These are phyloP conservation scores for Escallonia herrerae DNA, from an alignment of 129 eudicot species.

Conservation along the genomic window DNA sequence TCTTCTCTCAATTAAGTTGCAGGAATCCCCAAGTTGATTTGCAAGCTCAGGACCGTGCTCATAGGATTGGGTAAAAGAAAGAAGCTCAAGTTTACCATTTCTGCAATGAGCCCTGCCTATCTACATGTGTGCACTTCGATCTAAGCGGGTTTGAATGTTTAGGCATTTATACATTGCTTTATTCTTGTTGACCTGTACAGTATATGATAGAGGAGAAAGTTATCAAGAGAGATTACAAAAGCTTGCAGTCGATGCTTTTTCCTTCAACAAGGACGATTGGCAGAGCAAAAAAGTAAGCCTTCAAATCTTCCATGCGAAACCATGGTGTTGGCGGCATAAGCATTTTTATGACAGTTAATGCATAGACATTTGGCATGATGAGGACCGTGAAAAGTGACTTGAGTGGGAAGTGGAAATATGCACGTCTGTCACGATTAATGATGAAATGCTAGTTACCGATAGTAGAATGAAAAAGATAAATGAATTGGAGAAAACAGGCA, in stretches of 20 bases:
- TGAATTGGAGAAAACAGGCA: too few relatives aligned
- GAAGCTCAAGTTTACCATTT: slow-evolving; percentile 93
- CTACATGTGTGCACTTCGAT: slow-evolving; percentile 1
- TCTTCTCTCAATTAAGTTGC: slow-evolving; percentile 2
- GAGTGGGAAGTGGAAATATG: too few relatives aligned
- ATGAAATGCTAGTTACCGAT: too few relatives aligned
- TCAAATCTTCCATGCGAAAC: not conserved
- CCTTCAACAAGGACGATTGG: slow-evolving; percentile 65
- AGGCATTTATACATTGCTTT: not conserved
- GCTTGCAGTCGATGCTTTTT: slow-evolving; percentile 74
- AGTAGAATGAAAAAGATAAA: too few relatives aligned
- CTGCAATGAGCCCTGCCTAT: slow-evolving; percentile 64
- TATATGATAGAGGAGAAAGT: slow-evolving; percentile 77
- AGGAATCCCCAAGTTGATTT: slow-evolving; percentile 78
- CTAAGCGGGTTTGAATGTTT: not conserved
- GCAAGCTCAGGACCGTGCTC: slow-evolving; percentile 76
- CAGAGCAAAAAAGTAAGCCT: slow-evolving; percentile 57
- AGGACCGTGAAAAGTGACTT: too few relatives aligned
- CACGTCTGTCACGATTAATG: too few relatives aligned
- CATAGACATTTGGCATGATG: too few relatives aligned
- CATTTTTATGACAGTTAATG: too few relatives aligned
- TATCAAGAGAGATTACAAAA: slow-evolving; percentile 68
- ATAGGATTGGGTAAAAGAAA: slow-evolving; percentile 63
- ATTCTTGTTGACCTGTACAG: slow-evolving; percentile 32
- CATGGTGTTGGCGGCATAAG: too few relatives aligned